Conservation (phyloP, 805 yeast genomes). For the Candida nemodendra region DNA sequence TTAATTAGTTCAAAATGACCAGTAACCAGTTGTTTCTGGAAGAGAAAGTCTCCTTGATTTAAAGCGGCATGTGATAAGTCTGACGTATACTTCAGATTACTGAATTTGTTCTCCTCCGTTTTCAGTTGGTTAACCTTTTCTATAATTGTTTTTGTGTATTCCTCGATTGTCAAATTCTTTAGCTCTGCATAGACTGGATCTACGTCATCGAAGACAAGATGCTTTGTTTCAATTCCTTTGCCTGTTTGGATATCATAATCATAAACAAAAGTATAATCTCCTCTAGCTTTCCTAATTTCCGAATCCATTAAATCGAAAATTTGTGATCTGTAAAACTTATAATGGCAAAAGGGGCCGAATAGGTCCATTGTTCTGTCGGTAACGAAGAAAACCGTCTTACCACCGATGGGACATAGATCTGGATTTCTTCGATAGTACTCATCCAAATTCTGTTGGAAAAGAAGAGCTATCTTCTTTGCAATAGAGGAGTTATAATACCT, state of each 20-base stretch:
- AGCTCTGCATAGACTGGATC: conserved; percentile 27
- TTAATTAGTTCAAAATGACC: conserved; percentile 42
- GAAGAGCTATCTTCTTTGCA: conserved; percentile 57
- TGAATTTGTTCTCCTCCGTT: conserved; percentile 23
- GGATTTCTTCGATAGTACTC: conserved; percentile 68
- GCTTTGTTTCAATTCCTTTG: conserved; percentile 25
- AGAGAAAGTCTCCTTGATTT: conserved; percentile 26
- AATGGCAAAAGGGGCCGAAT: conserved; percentile 82
- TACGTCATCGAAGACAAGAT: conserved; percentile 24
- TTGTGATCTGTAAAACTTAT: conserved; percentile 89
- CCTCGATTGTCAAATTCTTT: conserved; percentile 28
- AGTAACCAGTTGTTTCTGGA: conserved; percentile 23
- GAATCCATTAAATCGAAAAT: conserved; percentile 62
- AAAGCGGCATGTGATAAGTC: conserved; percentile 31
- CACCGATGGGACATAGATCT: conserved; percentile 56
- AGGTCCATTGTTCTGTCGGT: conserved; percentile 84
- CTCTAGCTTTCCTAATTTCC: conserved; percentile 24
- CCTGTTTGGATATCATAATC: conserved; percentile 29
- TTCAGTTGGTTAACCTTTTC: conserved; percentile 24
- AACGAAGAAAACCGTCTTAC: conserved; percentile 62
- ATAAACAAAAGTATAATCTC: conserved; percentile 26
- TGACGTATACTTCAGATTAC: conserved; percentile 25
- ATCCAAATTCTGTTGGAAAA: conserved; percentile 70
- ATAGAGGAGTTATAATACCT: conserved; percentile 64
- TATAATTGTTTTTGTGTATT: conserved; percentile 23